Evolutionary conservation across 2,329 filamentous ascomycete genomes (phyloP).

Genomic region (Ploettnerulaceae sp.): DNA sequence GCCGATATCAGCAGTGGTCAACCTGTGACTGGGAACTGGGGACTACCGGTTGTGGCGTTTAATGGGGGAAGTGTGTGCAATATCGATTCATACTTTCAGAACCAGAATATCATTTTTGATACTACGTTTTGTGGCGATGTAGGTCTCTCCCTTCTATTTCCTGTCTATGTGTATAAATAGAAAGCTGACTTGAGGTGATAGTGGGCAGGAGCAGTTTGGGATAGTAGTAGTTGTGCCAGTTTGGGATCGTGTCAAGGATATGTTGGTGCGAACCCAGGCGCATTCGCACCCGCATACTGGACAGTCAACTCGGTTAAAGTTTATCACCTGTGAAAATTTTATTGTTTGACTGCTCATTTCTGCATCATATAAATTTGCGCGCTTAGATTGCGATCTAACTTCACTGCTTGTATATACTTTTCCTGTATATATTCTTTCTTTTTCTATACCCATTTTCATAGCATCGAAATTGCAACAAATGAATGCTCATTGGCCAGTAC

Average conservation of each 20-base stretch:
- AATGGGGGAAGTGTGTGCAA: slow-evolving; percentile 57
- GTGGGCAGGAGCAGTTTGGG: slow-evolving; percentile 27
- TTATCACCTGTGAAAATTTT: slow-evolving; percentile 17
- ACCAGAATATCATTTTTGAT: slow-evolving; percentile 69
- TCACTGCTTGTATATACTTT: too few relatives aligned
- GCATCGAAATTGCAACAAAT: too few relatives aligned
- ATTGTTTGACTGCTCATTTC: neutral
- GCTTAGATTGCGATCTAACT: neutral
- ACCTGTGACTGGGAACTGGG: slow-evolving; percentile 65
- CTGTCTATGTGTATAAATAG: neutral
- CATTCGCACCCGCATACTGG: slow-evolving; percentile 28
- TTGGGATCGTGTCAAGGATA: slow-evolving; percentile 22
- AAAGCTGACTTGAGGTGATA: slow-evolving; percentile 4
- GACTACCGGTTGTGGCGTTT: slow-evolving; percentile 63
- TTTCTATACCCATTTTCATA: too few relatives aligned
- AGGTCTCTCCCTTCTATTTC: neutral
- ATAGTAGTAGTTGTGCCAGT: slow-evolving; percentile 13
- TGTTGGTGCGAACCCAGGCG: slow-evolving; percentile 25
- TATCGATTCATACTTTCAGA: slow-evolving; percentile 58
- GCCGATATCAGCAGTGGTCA: slow-evolving; percentile 50
- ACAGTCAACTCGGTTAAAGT: slow-evolving; percentile 29
- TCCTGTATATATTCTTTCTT: neutral
- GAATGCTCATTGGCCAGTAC: too few relatives aligned
- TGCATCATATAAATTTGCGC: neutral
- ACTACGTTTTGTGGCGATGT: slow-evolving; percentile 70